phyloP scores from a whole-genome alignment of 768 basidiomycete genomes.

The Filobasidium wieringae region DNA sequence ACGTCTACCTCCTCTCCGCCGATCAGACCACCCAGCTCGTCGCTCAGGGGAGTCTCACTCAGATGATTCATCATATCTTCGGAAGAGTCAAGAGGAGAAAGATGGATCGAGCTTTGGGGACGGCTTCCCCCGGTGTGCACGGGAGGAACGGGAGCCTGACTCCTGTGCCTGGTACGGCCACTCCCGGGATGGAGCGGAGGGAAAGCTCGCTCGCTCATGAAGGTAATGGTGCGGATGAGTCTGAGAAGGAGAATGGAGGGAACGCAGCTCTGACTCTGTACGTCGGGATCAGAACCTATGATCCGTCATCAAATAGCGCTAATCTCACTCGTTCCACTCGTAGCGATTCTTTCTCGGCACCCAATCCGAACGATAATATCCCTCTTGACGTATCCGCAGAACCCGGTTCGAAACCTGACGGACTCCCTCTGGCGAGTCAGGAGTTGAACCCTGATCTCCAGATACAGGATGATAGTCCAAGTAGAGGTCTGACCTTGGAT shows the following conservation, averaged over 20 bases:
- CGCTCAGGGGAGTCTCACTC: constrained; percentile 91
- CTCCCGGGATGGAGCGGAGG: neutral
- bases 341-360: constrained; percentile 33
- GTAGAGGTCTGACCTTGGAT: constrained; percentile 53
- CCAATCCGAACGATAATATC: constrained; percentile 38
- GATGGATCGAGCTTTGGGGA: constrained; percentile 3
- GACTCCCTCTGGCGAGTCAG: neutral
- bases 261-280: no score
- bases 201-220: neutral
- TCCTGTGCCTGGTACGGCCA: no score
- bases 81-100: constrained; percentile 45
- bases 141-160: neutral
- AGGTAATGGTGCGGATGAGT: neutral
- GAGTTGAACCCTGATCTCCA: constrained; percentile 32
- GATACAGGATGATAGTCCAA: constrained; percentile 31
- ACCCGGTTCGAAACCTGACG: neutral
- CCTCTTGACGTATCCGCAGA: constrained; percentile 11
- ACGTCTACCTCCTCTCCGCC: constrained; percentile 81
- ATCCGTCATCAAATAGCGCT: neutral
- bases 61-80: constrained; percentile 97
- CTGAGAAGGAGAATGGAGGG: neutral
- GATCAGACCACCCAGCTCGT: constrained; percentile 94
- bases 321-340: neutral
- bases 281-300: no score
- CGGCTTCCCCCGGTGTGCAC: neutral